Base-by-base conservation (phyloP, 495 filamentous ascomycete genomes). In the Terfezia boudieri region DNA sequence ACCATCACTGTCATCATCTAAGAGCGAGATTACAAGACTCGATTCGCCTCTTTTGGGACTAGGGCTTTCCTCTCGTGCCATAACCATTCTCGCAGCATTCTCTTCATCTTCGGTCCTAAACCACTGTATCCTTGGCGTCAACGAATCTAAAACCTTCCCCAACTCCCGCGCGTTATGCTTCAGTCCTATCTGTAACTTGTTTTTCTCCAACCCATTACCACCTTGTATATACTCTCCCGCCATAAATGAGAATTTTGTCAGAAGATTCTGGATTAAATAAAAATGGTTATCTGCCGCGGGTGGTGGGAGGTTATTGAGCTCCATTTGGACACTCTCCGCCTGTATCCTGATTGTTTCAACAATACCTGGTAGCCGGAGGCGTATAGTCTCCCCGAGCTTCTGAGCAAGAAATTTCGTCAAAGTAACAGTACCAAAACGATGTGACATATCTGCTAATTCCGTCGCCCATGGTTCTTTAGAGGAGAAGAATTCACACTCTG, bases 401-500 rank as follows among this genome's bases (percentile, higher is more conserved):
- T 65, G 51, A 0, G 71, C 68, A 1, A 74, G 46, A 23, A 60
- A 61, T 2, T 38, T 56, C 51, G 67, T 68, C 1, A 74, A 48
- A 12, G 60, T 57, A 16, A 59, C 49, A 9, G 67, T 51, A 60
- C 72, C 72, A 46, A 73, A 73, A 12, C 68, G 61, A 20, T 59
- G 37, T 7, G 59, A 60, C 49, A 61, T 61, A 9, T 58, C 55
- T 3, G 37, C 20, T 8, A 73, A 54, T 6, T 59, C 57, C 0
- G 62, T 63, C 7, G 56, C 55, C 72, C 72, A 74, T 10, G 68
- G 70, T 5, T 65, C 56, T 0, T 11, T 58, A 2, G 49, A 60
- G 9, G 54, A 26, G 49, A 74, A 74, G 54, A 73, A 74, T 0
- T 56, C 57, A 0, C 55, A 35, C 53, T 74, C 72, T 9, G 59